Percentiles rank a stretch among this genome's conserved stretches.
These are phyloP conservation scores for Fermentozyma sake DNA, from an alignment of 1,139 yeast species.

Conservation along the genomic window DNA sequence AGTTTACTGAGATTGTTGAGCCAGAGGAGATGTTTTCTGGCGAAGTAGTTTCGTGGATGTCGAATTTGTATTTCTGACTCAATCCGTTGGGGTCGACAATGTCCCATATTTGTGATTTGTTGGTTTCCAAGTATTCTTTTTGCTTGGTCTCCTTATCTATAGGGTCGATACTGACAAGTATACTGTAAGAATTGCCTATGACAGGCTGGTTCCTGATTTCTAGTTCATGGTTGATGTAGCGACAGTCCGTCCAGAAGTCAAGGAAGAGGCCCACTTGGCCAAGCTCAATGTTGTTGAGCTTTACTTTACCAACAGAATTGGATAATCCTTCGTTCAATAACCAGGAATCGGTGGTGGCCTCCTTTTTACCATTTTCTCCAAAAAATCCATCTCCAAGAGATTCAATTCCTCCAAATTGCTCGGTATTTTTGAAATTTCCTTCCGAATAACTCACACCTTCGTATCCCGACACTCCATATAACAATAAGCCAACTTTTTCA, in stretches of 20 bases:
- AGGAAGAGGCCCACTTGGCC: slow-evolving; percentile 32
- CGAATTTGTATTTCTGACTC: slow-evolving; percentile 9
- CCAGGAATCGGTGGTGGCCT: no score
- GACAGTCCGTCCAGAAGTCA: slow-evolving; percentile 35
- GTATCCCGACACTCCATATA: slow-evolving; percentile 20
- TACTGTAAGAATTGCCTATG: slow-evolving; percentile 13
- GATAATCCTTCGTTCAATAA: slow-evolving; percentile 18
- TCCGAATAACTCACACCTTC: slow-evolving; percentile 11
- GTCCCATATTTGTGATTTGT: slow-evolving; percentile 18
- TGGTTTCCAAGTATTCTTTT: slow-evolving; percentile 18
- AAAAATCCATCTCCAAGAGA: slow-evolving; percentile 1
- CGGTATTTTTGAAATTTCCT: neutral
- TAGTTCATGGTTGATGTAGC: slow-evolving; percentile 24
- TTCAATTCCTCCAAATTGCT: slow-evolving; percentile 2
- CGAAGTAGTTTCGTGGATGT: slow-evolving; percentile 9
- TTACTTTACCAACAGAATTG: slow-evolving; percentile 26
- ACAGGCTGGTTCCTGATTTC: slow-evolving; percentile 5
- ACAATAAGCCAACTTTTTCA: slow-evolving; percentile 28
- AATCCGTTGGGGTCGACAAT: slow-evolving; percentile 5
- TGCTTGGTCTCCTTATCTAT: slow-evolving; percentile 3
- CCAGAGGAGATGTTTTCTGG: no score
- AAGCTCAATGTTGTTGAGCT: slow-evolving; percentile 19
- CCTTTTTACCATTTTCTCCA: no score
- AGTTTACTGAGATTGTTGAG: slow-evolving; percentile 1
- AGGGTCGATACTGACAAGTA: slow-evolving; percentile 12